A percentile compares a stretch with the other conserved stretches of the same genome.
Conservation (phyloP, 371 early-diverging fungal genomes). For the Lichtheimia hyalospora region DNA sequence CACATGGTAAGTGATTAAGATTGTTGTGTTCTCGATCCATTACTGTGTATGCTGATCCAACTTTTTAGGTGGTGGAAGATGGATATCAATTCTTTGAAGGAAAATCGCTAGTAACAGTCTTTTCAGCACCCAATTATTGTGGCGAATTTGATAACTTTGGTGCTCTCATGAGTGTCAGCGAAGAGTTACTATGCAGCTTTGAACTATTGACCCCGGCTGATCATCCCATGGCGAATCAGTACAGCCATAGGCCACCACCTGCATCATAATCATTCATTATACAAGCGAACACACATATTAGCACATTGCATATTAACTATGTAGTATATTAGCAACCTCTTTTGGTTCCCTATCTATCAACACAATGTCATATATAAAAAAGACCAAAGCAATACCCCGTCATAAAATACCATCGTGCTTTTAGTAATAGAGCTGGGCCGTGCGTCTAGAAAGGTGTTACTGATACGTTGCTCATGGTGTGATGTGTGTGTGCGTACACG, state of each 20-base stretch:
- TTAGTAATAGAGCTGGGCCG: too few relatives aligned
- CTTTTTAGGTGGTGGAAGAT: constrained; percentile 81
- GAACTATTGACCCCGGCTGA: constrained; percentile 41
- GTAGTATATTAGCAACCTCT: background rate
- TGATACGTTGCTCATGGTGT: too few relatives aligned
- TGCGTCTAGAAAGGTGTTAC: too few relatives aligned
- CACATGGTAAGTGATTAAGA: constrained; percentile 70
- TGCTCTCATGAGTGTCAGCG: constrained; percentile 93
- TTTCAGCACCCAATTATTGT: constrained; percentile 98
- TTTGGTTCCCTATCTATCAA: background rate
- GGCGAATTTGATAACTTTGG: constrained; percentile 97
- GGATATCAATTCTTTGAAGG: constrained; percentile 99
- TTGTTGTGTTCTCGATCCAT: too few relatives aligned
- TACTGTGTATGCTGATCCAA: too few relatives aligned
- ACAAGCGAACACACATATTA: background rate
- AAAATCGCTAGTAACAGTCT: constrained; percentile 93
- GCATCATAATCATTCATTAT: background rate
- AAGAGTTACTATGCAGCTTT: constrained; percentile 88
- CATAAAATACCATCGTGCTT: too few relatives aligned
- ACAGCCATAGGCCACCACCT: background rate
- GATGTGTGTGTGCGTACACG: too few relatives aligned
- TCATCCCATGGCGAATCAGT: constrained; percentile 19
- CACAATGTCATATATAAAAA: background rate
- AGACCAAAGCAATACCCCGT: too few relatives aligned
- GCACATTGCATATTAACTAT: background rate